Evolutionary conservation across 31 red algal species (phyloP).

Genomic region (Asparagopsis taxiformis): DNA sequence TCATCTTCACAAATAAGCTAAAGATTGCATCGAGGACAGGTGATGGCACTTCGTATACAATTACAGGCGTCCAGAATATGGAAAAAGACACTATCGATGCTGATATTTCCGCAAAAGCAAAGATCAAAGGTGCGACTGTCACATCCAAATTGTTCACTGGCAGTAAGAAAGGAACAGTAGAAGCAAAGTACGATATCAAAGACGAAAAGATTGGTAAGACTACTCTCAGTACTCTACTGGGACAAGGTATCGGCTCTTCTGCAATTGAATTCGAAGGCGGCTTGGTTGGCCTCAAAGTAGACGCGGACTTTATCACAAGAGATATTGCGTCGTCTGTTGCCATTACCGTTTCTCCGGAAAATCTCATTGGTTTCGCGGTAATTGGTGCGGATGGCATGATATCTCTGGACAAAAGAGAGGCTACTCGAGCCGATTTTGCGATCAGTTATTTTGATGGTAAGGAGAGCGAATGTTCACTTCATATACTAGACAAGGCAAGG

Average conservation of each 20-base stretch:
- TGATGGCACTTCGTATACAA: conserved; percentile 74
- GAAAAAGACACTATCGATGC: conserved; percentile 55
- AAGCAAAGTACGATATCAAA: conserved; percentile 52
- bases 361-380: conserved; percentile 47
- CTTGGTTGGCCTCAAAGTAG: conserved; percentile 41
- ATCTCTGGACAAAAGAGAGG: conserved; percentile 24
- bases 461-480: conserved; percentile 71
- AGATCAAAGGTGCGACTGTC: conserved; percentile 46
- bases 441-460: conserved; percentile 69
- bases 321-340: conserved; percentile 38
- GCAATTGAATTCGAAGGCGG: conserved; percentile 51
- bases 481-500: conserved; percentile 39
- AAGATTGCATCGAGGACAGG: conserved; percentile 73
- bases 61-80: conserved; percentile 54
- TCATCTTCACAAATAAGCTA: conserved; percentile 67
- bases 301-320: conserved; percentile 18
- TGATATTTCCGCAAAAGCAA: conserved; percentile 60
- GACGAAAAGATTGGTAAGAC: conserved; percentile 54
- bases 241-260: conserved; percentile 10
- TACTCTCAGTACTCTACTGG: conserved; percentile 21
- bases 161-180: conserved; percentile 25
- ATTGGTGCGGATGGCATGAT: conserved; percentile 51
- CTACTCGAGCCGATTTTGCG: conserved; percentile 31
- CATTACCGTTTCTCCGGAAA: conserved; percentile 39
- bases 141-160: conserved; percentile 76